Evolutionary conservation across 139 green algal genomes (phyloP).

Genomic region (Microglena sp.): DNA sequence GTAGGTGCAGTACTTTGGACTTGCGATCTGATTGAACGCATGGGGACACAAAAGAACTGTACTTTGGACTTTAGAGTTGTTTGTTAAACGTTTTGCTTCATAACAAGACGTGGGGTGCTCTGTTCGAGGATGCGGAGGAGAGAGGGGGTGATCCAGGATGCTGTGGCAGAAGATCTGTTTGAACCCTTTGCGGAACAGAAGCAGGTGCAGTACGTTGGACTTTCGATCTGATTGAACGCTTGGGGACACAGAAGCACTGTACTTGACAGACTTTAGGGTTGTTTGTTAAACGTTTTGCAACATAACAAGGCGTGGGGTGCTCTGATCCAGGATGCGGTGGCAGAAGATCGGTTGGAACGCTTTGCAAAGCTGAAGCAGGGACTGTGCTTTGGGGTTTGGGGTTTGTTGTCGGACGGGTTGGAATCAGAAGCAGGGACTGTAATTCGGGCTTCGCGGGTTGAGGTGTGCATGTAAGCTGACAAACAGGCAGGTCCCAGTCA

Average conservation of each 20-base stretch:
- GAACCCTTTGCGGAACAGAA: background rate
- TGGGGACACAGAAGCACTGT: background rate
- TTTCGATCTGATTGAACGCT: background rate
- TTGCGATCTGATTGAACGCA: background rate
- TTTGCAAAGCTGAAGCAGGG: background rate
- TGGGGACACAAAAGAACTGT: background rate
- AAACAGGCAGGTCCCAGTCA: too few species aligned
- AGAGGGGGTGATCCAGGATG: background rate
- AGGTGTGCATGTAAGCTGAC: too few species aligned
- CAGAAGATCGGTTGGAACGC: slow-evolving; percentile 27
- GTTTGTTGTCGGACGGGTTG: too few species aligned
- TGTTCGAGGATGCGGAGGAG: background rate
- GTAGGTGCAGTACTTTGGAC: background rate
- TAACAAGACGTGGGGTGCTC: background rate
- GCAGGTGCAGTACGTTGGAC: background rate
- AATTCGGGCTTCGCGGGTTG: too few species aligned
- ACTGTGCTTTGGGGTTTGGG: too few species aligned
- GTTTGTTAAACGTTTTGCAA: background rate
- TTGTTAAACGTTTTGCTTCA: too few species aligned
- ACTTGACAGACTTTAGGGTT: background rate
- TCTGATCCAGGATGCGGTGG: slow-evolving; percentile 44
- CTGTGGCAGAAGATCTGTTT: background rate
- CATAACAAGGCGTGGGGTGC: slow-evolving; percentile 29
- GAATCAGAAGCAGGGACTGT: too few species aligned
- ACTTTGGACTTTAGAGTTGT: background rate